Percentiles rank a stretch among this genome's conserved stretches.
phyloP scores from a whole-genome alignment of 164 flowering plant species.

The Stephania yunnanensis region DNA sequence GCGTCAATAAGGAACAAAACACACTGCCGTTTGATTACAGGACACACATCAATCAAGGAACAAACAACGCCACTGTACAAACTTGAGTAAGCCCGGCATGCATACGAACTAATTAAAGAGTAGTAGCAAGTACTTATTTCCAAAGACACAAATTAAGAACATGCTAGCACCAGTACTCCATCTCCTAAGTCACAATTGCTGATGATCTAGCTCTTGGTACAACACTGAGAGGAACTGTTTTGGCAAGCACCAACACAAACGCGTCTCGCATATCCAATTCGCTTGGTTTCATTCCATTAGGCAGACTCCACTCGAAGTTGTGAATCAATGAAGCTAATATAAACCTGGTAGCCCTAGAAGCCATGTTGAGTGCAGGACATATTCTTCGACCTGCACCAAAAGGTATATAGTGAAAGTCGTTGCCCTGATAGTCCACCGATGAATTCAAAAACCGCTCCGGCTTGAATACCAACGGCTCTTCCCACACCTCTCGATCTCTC shows the following conservation, averaged over 20 bases:
- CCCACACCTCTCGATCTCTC: conserved; percentile 7
- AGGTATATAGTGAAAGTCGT: neutral
- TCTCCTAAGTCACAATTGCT: too few relatives aligned
- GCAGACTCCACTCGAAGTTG: conserved; percentile 3
- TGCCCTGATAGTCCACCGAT: neutral
- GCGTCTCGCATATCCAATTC: conserved; percentile 1
- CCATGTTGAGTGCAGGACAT: conserved; percentile 2
- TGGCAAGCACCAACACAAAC: neutral
- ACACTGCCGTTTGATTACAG: too few relatives aligned
- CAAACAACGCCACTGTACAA: too few relatives aligned
- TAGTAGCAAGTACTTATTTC: too few relatives aligned
- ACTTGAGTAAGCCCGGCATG: too few relatives aligned
- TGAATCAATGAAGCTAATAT: conserved; percentile 2
- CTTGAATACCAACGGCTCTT: neutral
- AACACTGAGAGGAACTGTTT: neutral
- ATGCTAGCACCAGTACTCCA: too few relatives aligned
- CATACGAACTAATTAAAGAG: too few relatives aligned
- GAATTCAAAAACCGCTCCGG: conserved; percentile 5
- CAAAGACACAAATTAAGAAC: too few relatives aligned
- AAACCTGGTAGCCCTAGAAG: neutral
- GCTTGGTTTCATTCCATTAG: neutral
- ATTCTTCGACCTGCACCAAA: conserved; percentile 11
- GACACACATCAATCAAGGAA: too few relatives aligned
- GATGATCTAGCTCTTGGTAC: neutral
- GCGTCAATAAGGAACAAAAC: too few relatives aligned